phyloP scores from a whole-genome alignment of 1,284 basidiomycete genomes.

The Tilletia indica region DNA sequence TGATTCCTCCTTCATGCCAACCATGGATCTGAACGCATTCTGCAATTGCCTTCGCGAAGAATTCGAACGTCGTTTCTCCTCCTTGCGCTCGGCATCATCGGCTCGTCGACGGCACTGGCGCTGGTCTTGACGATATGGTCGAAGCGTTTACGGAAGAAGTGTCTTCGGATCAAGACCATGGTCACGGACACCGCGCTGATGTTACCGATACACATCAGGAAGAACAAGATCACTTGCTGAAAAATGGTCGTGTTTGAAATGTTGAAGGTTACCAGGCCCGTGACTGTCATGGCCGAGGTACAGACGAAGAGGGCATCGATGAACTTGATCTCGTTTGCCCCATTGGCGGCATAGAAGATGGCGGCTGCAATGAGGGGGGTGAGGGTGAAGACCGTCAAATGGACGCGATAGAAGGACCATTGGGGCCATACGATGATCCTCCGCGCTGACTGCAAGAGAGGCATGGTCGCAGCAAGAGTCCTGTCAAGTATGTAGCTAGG shows the following conservation, averaged over 20 bases:
- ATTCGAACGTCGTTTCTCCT: slow-evolving; percentile 14
- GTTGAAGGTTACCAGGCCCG: slow-evolving; percentile 72
- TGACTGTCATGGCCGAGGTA: slow-evolving; percentile 75
- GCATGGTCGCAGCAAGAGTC: too few relatives aligned
- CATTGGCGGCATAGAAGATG: slow-evolving; percentile 62
- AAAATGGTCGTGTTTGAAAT: slow-evolving; percentile 70
- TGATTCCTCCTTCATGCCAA: slow-evolving; percentile 32
- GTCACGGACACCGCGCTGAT: slow-evolving; percentile 50
- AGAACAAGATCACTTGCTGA: slow-evolving; percentile 69
- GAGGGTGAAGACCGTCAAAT: slow-evolving; percentile 68
- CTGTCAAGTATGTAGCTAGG: too few relatives aligned
- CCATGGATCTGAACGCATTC: slow-evolving; percentile 28
- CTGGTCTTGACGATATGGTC: slow-evolving; percentile 37
- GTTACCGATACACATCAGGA: slow-evolving; percentile 54
- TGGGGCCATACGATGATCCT: slow-evolving; percentile 1
- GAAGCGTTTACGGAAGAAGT: slow-evolving; percentile 49
- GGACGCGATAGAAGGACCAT: slow-evolving; percentile 53
- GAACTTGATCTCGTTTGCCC: slow-evolving; percentile 59
- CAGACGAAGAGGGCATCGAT: slow-evolving; percentile 74
- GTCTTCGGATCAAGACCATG: slow-evolving; percentile 53
- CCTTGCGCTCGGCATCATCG: slow-evolving; percentile 45
- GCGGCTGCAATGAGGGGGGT: slow-evolving; percentile 71
- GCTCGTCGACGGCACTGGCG: slow-evolving; percentile 43
- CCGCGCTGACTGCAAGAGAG: background rate
- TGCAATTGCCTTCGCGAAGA: background rate